phyloP scores from a whole-genome alignment of 177 flowering plant species.

The Vitis hybrid region DNA sequence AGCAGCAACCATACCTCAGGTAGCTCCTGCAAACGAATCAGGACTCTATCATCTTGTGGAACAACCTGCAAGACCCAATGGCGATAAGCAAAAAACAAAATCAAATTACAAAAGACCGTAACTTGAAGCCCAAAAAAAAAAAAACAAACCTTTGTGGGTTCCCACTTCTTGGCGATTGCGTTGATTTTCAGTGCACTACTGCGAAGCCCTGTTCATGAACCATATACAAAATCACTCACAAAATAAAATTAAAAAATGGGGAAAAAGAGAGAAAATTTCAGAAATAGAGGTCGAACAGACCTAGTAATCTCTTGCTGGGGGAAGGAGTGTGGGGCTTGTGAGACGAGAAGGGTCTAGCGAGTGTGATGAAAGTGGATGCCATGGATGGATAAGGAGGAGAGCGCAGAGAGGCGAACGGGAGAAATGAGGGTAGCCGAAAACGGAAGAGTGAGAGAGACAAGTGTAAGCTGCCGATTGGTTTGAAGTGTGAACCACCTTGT shows the following conservation, averaged over 20 bases:
- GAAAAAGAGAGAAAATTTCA: not conserved
- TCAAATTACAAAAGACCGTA: not conserved
- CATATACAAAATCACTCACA: not conserved
- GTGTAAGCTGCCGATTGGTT: no score
- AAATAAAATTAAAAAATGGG: not conserved
- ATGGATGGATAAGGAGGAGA: conserved; percentile 33
- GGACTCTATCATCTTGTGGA: conserved; percentile 79
- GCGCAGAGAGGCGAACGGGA: no score
- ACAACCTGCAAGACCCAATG: conserved; percentile 44
- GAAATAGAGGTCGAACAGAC: conserved; percentile 12
- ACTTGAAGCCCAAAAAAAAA: not conserved
- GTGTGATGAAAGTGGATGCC: conserved; percentile 51
- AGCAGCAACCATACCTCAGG: conserved; percentile 53
- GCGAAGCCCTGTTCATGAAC: conserved; percentile 31
- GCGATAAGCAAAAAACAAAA: not conserved
- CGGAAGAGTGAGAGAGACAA: no score
- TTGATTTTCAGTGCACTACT: conserved; percentile 47
- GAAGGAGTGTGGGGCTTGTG: conserved; percentile 27
- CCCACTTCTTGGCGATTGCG: conserved; percentile 64
- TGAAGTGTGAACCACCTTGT: no score
- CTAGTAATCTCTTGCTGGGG: conserved; percentile 29
- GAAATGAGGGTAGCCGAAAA: no score
- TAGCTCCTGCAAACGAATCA: conserved; percentile 75
- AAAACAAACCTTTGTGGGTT: conserved; percentile 78
- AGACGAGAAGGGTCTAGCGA: conserved; percentile 43